Percentiles rank a stretch among this genome's conserved stretches.
Evolutionary conservation across 2,329 filamentous ascomycete genomes (phyloP).

Genomic region (Talaromyces sp.): DNA sequence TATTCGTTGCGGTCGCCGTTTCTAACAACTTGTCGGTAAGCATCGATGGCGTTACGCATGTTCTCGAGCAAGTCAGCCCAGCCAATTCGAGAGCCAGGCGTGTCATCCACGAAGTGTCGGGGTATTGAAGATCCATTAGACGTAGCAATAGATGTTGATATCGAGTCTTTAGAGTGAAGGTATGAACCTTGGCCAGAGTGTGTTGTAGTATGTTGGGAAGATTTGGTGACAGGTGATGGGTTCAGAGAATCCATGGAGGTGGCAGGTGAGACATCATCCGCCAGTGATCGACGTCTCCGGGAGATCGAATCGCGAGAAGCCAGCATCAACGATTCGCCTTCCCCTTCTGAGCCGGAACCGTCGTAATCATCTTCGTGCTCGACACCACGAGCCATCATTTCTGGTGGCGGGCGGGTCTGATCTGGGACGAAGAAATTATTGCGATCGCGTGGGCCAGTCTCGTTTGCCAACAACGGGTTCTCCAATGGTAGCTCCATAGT

Average conservation of each 20-base stretch:
- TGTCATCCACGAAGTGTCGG: constrained; percentile 86
- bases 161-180: constrained; percentile 30
- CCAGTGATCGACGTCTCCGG: constrained; percentile 63
- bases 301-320: constrained; percentile 65
- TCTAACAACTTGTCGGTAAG: constrained; percentile 84
- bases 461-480: constrained; percentile 73
- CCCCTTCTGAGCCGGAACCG: constrained; percentile 81
- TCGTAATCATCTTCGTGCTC: constrained; percentile 86
- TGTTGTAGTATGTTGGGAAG: constrained; percentile 42
- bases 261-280: constrained; percentile 74
- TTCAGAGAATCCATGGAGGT: constrained; percentile 90
- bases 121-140: constrained; percentile 53
- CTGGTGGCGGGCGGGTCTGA: constrained; percentile 81
- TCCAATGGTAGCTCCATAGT: constrained; percentile 93
- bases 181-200: not conserved
- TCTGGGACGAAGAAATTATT: constrained; percentile 87
- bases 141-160: constrained; percentile 49
- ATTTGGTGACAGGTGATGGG: constrained; percentile 59
- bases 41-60: constrained; percentile 86
- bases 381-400: constrained; percentile 82
- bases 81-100: constrained; percentile 72
- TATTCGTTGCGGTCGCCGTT: constrained; percentile 83
- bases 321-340: constrained; percentile 70
- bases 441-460: constrained; percentile 82
- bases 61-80: constrained; percentile 90